These are phyloP conservation scores for Abrus precatorius DNA, from an alignment of 306 rosid species.

Conservation along the genomic window DNA sequence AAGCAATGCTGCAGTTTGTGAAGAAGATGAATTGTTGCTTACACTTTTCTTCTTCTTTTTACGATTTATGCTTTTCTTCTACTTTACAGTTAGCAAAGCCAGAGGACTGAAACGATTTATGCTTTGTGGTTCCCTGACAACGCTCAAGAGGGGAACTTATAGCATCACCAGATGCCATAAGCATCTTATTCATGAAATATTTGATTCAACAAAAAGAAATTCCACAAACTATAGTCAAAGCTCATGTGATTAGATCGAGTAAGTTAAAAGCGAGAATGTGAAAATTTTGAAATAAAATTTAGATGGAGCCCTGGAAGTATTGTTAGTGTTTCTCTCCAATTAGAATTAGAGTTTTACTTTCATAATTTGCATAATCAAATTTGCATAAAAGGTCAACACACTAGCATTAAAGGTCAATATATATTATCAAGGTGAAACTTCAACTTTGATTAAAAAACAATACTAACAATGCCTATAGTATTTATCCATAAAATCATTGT, in stretches of 20 bases:
- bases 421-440: too few relatives aligned
- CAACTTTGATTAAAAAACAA: too few relatives aligned
- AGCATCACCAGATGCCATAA: background rate
- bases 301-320: too few relatives aligned
- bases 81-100: background rate
- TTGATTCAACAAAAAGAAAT: conserved; percentile 16
- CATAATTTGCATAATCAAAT: too few relatives aligned
- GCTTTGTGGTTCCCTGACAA: too few relatives aligned
- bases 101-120: background rate
- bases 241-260: background rate
- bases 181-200: background rate
- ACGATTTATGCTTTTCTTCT: conserved; percentile 5
- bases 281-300: background rate
- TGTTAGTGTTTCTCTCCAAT: too few relatives aligned
- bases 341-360: too few relatives aligned
- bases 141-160: too few relatives aligned
- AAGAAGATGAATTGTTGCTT: background rate
- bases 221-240: background rate
- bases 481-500: too few relatives aligned
- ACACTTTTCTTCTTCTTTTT: background rate
- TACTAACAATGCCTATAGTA: too few relatives aligned
- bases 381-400: too few relatives aligned
- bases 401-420: too few relatives aligned
- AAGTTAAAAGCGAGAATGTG: background rate
- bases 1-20: background rate